These are phyloP conservation scores for Hordeum marinum DNA, from an alignment of 176 grass and related monocot genomes.

Conservation along the genomic window DNA sequence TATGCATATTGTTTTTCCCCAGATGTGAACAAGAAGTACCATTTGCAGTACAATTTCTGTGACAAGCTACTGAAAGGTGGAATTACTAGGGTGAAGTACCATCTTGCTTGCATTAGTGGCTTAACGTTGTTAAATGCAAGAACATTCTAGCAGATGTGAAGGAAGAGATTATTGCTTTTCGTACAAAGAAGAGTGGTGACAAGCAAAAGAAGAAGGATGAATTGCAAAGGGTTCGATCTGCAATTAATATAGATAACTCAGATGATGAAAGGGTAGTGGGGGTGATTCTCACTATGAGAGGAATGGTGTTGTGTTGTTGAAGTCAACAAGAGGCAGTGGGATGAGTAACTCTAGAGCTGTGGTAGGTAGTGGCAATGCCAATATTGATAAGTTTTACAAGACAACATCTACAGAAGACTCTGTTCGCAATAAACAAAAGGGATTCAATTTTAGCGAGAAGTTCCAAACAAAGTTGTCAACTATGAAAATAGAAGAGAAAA, in stretches of 20 bases:
- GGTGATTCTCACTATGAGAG: background rate
- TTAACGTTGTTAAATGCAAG: background rate
- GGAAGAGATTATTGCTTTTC: background rate
- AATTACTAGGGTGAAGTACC: no score
- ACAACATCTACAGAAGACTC: no score
- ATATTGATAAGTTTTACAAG: background rate
- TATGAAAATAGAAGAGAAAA: background rate
- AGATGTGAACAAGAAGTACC: no score
- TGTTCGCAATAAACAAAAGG: no score
- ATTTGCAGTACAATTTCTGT: no score
- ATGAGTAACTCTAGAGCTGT: no score
- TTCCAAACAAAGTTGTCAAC: background rate
- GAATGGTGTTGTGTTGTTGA: background rate
- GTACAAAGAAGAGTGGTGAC: background rate
- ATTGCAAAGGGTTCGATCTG: background rate
- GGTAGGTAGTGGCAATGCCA: no score
- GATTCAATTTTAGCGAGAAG: background rate
- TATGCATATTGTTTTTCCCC: no score
- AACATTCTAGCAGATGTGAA: background rate
- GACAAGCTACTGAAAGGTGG: no score
- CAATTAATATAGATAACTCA: background rate
- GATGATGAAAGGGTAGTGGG: no score
- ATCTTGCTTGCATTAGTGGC: background rate
- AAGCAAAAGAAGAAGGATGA: background rate
- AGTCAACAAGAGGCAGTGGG: background rate